These are phyloP conservation scores for Fusarium sp. DNA, from an alignment of 2,329 filamentous ascomycete genomes.

Conservation along the genomic window DNA sequence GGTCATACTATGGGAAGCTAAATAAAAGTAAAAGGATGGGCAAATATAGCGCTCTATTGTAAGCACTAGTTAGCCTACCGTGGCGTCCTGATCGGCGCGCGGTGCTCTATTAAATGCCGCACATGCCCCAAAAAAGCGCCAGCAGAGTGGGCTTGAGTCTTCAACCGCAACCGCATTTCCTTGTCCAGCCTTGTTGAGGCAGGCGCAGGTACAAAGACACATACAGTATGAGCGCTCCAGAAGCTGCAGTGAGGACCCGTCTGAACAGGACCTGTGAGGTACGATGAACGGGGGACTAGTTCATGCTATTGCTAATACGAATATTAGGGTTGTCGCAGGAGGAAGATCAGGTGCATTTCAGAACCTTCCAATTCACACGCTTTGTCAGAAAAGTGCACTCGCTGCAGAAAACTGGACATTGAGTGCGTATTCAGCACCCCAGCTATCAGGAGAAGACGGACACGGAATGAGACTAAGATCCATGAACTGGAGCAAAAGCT, in stretches of 20 bases:
- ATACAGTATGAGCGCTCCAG: slow-evolving; percentile 1
- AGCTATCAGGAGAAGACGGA: slow-evolving; percentile 13
- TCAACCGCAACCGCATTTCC: slow-evolving; percentile 2
- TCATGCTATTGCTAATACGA: neutral
- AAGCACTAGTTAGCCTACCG: neutral
- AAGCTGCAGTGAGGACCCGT: neutral
- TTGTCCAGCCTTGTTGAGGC: neutral
- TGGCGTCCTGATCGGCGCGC: slow-evolving; percentile 1
- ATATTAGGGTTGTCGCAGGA: slow-evolving; percentile 3
- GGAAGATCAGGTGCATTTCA: slow-evolving; percentile 14
- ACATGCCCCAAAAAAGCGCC: neutral
- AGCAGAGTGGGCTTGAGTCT: neutral
- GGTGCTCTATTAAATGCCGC: slow-evolving; percentile 16
- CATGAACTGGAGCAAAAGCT: slow-evolving; percentile 23
- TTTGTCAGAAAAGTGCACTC: neutral
- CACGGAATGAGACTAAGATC: slow-evolving; percentile 22
- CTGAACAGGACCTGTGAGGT: slow-evolving; percentile 12
- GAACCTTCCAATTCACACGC: neutral
- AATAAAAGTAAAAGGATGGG: too few relatives aligned
- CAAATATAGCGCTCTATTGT: too few relatives aligned
- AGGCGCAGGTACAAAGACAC: neutral
- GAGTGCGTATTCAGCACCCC: slow-evolving; percentile 19
- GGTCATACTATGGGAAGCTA: too few relatives aligned
- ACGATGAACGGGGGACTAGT: neutral
- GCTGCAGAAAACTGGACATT: slow-evolving; percentile 16